Conservation (phyloP, 352 stramenopile species). For the Globisporangium irregulare region DNA sequence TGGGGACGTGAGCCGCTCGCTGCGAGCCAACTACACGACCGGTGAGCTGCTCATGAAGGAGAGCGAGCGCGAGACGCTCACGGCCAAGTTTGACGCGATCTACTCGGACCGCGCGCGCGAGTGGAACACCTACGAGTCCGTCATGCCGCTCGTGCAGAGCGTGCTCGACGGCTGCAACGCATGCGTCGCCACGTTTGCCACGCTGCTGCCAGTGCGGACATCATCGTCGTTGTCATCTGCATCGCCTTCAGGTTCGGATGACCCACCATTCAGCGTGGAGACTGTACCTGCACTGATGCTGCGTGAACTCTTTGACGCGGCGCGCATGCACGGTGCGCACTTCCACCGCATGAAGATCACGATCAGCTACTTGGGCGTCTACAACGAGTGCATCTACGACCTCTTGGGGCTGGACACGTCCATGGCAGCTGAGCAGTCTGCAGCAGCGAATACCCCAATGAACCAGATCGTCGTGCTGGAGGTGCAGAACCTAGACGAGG, state of each 20-base stretch:
- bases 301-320: constrained; percentile 42
- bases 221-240: not conserved
- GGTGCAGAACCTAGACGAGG: constrained; percentile 60
- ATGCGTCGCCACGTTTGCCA: constrained; percentile 50
- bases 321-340: constrained; percentile 30
- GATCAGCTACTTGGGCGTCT: constrained; percentile 90
- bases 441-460: constrained; percentile 12
- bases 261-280: constrained; percentile 4
- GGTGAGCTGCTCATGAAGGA: constrained; percentile 49
- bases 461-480: constrained; percentile 63
- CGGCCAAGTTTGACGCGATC: constrained; percentile 52
- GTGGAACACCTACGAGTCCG: constrained; percentile 57
- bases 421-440: constrained; percentile 12
- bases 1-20: constrained; percentile 11
- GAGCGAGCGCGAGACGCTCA: constrained; percentile 33
- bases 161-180: constrained; percentile 65
- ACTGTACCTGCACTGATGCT: constrained; percentile 44
- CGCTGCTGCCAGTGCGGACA: constrained; percentile 27
- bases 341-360: constrained; percentile 58
- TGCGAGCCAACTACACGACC: constrained; percentile 58
- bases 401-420: constrained; percentile 72
- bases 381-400: constrained; percentile 94
- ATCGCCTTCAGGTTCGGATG: not conserved
- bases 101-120: constrained; percentile 62
- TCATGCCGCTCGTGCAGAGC: constrained; percentile 60